A percentile compares a stretch with the other conserved stretches of the same genome.
Evolutionary conservation across 371 early-diverging fungal genomes (phyloP).

Genomic region (Fennellomyces sp.): DNA sequence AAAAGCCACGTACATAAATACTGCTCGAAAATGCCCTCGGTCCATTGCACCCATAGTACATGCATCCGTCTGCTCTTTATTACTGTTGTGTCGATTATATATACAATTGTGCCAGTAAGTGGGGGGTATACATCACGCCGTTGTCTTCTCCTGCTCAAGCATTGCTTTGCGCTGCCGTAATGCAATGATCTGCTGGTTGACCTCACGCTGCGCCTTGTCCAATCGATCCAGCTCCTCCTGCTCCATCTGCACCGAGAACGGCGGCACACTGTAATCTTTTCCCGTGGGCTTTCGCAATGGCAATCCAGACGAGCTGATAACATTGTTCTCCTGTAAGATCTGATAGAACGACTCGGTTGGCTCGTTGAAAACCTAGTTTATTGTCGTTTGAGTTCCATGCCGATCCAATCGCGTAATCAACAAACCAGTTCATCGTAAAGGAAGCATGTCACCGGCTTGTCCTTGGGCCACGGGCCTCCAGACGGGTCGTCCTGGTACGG

Average conservation of each 20-base stretch:
- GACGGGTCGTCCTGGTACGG: conserved; percentile 72
- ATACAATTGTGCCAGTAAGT: not conserved
- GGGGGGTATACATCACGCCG: not conserved
- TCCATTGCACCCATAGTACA: too few relatives aligned
- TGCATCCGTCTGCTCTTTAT: too few relatives aligned
- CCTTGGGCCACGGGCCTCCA: conserved; percentile 72
- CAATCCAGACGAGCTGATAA: conserved; percentile 32
- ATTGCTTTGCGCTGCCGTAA: conserved; percentile 53
- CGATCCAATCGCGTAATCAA: too few relatives aligned
- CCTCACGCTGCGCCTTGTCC: conserved; percentile 61
- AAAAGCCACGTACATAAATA: not conserved
- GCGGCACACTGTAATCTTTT: conserved; percentile 33
- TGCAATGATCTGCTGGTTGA: conserved; percentile 60
- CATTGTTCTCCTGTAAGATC: conserved; percentile 59
- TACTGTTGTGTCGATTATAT: too few relatives aligned
- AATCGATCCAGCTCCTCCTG: conserved; percentile 68
- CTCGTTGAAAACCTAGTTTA: conserved; percentile 84
- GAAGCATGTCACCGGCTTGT: conserved; percentile 76
- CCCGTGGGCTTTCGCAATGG: conserved; percentile 38
- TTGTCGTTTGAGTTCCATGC: too few relatives aligned
- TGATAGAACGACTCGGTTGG: conserved; percentile 85
- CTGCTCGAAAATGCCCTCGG: too few relatives aligned
- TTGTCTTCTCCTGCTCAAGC: conserved; percentile 45
- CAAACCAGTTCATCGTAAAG: conserved; percentile 81
- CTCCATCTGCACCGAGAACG: conserved; percentile 63